phyloP scores from a whole-genome alignment of 441 rosid genomes.

The Brassica balearica region DNA sequence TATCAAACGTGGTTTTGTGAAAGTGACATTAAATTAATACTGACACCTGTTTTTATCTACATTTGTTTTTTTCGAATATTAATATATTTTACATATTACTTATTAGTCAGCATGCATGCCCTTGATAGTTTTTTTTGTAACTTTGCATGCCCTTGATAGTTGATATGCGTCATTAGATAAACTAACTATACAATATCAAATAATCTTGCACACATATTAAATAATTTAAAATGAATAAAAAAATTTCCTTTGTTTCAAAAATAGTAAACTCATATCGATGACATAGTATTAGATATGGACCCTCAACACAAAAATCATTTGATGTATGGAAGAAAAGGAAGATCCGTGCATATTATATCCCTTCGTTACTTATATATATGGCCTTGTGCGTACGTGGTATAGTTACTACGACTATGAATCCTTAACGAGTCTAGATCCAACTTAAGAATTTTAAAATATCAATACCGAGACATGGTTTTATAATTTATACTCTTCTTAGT shows the following conservation, averaged over 20 bases:
- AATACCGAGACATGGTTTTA: neutral
- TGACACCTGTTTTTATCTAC: slow-evolving; percentile 6
- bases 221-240: neutral
- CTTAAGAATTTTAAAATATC: neutral
- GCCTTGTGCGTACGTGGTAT: neutral
- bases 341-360: neutral
- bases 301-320: neutral
- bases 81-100: slow-evolving; percentile 1
- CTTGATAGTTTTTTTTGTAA: neutral
- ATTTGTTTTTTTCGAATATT: neutral
- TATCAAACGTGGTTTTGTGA: slow-evolving; percentile 21
- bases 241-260: neutral
- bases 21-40: slow-evolving; percentile 24
- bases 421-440: neutral
- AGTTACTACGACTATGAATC: neutral
- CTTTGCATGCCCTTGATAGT: neutral
- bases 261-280: neutral
- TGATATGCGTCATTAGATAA: neutral
- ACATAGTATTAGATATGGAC: neutral
- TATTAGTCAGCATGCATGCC: neutral
- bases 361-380: neutral
- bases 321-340: neutral
- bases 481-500: neutral
- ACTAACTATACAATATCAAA: neutral
- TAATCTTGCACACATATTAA: neutral